Percentiles rank a stretch among this genome's conserved stretches.
Evolutionary conservation across 148 eudicot genomes (phyloP).

Genomic region (Dysphania ambrosioides): DNA sequence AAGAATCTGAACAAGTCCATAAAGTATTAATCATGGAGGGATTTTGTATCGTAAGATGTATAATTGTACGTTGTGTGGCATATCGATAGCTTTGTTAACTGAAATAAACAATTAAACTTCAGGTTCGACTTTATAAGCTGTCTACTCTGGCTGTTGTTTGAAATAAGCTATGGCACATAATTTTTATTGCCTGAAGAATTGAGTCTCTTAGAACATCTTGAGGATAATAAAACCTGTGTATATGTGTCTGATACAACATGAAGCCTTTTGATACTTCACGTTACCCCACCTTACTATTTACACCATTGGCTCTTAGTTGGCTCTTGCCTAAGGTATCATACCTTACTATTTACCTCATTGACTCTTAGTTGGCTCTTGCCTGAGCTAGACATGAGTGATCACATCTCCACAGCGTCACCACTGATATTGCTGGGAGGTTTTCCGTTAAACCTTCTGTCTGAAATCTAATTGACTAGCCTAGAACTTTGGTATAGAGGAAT

Average conservation of each 20-base stretch:
- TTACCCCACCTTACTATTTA: not conserved
- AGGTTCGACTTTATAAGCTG: not conserved
- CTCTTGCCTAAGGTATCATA: not conserved
- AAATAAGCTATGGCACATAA: not conserved
- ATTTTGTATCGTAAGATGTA: too few species aligned
- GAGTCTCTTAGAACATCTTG: too few species aligned
- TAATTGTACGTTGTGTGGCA: not conserved
- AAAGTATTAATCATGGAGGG: too few species aligned
- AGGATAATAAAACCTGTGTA: not conserved
- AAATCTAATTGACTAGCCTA: too few species aligned
- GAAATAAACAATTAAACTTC: not conserved
- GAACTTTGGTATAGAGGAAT: too few species aligned
- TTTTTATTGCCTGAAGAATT: too few species aligned
- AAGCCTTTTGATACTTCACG: not conserved
- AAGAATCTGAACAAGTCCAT: too few species aligned
- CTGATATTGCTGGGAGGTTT: not conserved
- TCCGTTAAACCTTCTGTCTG: not conserved
- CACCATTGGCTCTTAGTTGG: not conserved
- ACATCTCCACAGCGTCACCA: not conserved
- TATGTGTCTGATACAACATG: not conserved
- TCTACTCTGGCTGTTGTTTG: conserved; percentile 2
- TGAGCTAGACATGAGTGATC: not conserved
- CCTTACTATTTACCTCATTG: too few species aligned
- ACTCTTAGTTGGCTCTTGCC: not conserved
- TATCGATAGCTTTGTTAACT: conserved; percentile 1